A percentile compares a stretch with the other conserved stretches of the same genome.
Evolutionary conservation across 805 yeast genomes (phyloP).

Genomic region (Maudiozyma serrabonitensis): DNA sequence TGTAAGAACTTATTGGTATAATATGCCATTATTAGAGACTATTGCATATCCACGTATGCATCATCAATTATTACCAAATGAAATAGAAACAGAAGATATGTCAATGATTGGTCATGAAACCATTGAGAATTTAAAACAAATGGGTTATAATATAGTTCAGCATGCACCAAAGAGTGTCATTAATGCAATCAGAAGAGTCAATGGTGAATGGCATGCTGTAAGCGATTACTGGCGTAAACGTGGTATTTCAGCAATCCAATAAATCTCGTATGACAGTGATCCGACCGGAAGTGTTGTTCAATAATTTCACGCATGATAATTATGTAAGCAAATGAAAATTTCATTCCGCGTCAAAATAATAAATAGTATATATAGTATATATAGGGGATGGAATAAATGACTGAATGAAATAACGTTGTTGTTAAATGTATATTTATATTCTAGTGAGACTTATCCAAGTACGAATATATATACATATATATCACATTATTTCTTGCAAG

Average conservation of each 20-base stretch:
- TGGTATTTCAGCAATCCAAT: slow-evolving; percentile 33
- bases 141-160: slow-evolving; percentile 42
- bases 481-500: not conserved
- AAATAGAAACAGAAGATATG: slow-evolving; percentile 45
- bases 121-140: slow-evolving; percentile 27
- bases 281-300: not conserved
- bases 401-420: too few relatives aligned
- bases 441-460: not conserved
- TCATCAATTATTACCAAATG: slow-evolving; percentile 79
- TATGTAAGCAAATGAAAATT: too few relatives aligned
- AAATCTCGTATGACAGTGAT: not conserved
- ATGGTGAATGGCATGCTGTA: slow-evolving; percentile 54
- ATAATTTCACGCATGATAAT: too few relatives aligned
- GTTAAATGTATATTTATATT: too few relatives aligned
- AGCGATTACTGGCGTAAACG: slow-evolving; percentile 86
- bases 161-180: slow-evolving; percentile 43
- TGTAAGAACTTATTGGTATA: slow-evolving; percentile 50
- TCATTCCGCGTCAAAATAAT: too few relatives aligned
- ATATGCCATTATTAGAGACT: slow-evolving; percentile 51
- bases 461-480: not conserved
- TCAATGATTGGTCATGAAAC: slow-evolving; percentile 37
- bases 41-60: slow-evolving; percentile 77
- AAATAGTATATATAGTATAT: too few relatives aligned
- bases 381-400: too few relatives aligned
- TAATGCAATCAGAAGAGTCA: slow-evolving; percentile 41